Percentiles rank a stretch among this genome's conserved stretches.
phyloP scores from a whole-genome alignment of 73 alveolate species.

The Blepharisma stoltei region DNA sequence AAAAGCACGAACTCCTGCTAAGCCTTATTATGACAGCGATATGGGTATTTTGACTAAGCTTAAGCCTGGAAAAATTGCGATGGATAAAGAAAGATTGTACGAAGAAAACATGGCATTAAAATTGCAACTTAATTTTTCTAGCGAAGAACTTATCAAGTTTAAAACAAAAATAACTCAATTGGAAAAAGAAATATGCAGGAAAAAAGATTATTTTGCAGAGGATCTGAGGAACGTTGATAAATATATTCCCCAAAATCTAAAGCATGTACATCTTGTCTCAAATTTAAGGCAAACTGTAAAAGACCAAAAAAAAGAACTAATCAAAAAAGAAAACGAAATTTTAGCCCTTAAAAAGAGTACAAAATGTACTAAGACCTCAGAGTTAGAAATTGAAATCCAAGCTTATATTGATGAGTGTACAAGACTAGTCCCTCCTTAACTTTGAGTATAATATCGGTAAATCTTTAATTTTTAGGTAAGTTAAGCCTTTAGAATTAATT shows the following conservation, averaged over 20 bases:
- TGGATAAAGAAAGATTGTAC: constrained; percentile 34
- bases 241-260: neutral
- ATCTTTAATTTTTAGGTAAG: no score
- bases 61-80: neutral
- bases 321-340: constrained; percentile 42
- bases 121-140: constrained; percentile 15
- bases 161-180: constrained; percentile 30
- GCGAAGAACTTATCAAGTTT: constrained; percentile 32
- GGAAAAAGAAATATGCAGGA: constrained; percentile 23
- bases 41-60: neutral
- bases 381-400: constrained; percentile 55
- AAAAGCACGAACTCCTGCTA: neutral
- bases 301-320: constrained; percentile 27
- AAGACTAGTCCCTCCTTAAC: no score
- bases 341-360: constrained; percentile 44
- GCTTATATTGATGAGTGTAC: constrained; percentile 62
- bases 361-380: constrained; percentile 44
- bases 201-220: constrained; percentile 23
- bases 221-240: neutral
- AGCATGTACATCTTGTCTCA: constrained; percentile 6
- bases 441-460: no score
- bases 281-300: constrained; percentile 33
- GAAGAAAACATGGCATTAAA: constrained; percentile 46
- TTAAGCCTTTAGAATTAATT: no score
- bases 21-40: constrained; percentile 8